These are phyloP conservation scores for Chaetomium tenue DNA, from an alignment of 495 filamentous ascomycete genomes.

Conservation along the genomic window DNA sequence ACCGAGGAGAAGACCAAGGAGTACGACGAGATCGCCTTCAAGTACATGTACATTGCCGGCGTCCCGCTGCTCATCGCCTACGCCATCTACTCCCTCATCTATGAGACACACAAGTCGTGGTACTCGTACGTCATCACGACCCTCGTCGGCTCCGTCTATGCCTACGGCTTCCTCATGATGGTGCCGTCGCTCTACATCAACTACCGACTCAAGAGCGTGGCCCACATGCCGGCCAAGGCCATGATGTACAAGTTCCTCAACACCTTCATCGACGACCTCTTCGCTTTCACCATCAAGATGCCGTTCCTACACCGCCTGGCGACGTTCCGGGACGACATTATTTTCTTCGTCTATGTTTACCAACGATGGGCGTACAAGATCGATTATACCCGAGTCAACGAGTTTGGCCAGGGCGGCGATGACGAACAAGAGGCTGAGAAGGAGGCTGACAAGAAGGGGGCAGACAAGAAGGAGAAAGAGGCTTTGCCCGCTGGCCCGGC, in stretches of 20 bases:
- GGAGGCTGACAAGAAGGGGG: slow-evolving; percentile 34
- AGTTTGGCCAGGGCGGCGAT: slow-evolving; percentile 95
- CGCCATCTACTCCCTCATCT: slow-evolving; percentile 82
- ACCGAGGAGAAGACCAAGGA: slow-evolving; percentile 98
- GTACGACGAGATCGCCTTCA: slow-evolving; percentile 96
- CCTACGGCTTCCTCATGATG: slow-evolving; percentile 99
- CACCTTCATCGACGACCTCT: slow-evolving; percentile 67
- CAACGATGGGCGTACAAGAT: slow-evolving; percentile 90
- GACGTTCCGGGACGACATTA: slow-evolving; percentile 90
- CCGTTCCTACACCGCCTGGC: slow-evolving; percentile 92
- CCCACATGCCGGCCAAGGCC: slow-evolving; percentile 93
- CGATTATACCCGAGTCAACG: slow-evolving; percentile 90
- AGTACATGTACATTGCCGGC: slow-evolving; percentile 89
- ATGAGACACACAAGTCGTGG: slow-evolving; percentile 97
- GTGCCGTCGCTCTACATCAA: slow-evolving; percentile 97
- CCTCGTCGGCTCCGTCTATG: slow-evolving; percentile 92
- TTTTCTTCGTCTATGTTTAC: slow-evolving; percentile 98
- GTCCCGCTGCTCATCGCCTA: slow-evolving; percentile 86
- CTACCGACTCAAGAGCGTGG: slow-evolving; percentile 92
- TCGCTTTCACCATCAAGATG: slow-evolving; percentile 99
- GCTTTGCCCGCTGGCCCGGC: slow-evolving; percentile 20
- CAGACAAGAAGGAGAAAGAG: slow-evolving; percentile 32
- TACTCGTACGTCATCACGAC: slow-evolving; percentile 89
- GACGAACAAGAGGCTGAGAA: slow-evolving; percentile 64
- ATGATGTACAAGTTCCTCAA: slow-evolving; percentile 98